Conservation (phyloP, 306 rosid genomes). For the Comarum palustre region DNA sequence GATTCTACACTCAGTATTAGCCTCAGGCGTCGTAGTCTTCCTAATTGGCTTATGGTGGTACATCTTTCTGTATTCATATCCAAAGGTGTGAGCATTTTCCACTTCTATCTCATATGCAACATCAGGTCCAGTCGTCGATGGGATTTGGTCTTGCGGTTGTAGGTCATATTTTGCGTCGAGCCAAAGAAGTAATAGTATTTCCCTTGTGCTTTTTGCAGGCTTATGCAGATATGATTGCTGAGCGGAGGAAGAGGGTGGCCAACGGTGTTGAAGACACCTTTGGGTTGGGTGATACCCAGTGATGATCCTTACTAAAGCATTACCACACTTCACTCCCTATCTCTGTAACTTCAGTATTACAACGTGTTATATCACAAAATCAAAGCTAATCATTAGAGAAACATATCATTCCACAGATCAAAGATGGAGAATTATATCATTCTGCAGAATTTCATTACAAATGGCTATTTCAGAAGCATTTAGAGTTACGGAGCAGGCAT, state of each 20-base stretch:
- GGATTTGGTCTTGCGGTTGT: not conserved
- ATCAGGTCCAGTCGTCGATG: not conserved
- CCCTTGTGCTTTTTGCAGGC: conserved; percentile 37
- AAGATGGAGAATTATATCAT: not conserved
- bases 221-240: conserved; percentile 78
- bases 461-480: conserved; percentile 34
- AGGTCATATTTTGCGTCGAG: not conserved
- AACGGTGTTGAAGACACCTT: conserved; percentile 82
- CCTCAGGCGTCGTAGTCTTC: conserved; percentile 30
- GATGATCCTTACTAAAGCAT: conserved; percentile 16
- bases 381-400: not conserved
- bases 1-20: conserved; percentile 41
- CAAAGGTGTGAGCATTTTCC: conserved; percentile 50
- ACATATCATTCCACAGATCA: not conserved
- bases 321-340: not conserved
- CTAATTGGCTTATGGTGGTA: conserved; percentile 78
- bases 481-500: conserved; percentile 64
- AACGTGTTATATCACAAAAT: not conserved
- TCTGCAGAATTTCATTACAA: conserved; percentile 9
- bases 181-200: not conserved
- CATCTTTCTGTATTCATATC: conserved; percentile 80
- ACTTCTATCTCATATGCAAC: not conserved
- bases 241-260: conserved; percentile 61
- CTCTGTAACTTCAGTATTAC: not conserved
- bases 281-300: conserved; percentile 47